Evolutionary conservation across 2,329 filamentous ascomycete genomes (phyloP).

Genomic region (Claviceps digitariae): DNA sequence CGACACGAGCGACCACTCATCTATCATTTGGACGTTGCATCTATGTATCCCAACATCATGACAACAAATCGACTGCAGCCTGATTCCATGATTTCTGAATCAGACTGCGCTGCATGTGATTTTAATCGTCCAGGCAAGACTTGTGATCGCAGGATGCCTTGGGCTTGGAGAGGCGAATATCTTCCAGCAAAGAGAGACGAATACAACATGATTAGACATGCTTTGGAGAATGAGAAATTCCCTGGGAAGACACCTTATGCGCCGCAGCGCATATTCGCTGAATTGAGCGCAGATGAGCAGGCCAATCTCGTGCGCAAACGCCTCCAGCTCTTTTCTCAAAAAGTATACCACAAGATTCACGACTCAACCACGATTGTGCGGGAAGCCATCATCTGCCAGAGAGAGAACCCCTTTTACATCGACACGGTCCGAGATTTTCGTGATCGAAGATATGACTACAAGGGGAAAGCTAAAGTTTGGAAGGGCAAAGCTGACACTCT

Average conservation of each 20-base stretch:
- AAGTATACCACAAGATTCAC: constrained; percentile 98
- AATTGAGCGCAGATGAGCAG: constrained; percentile 72
- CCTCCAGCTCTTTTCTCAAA: constrained; percentile 85
- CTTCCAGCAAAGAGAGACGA: constrained; percentile 91
- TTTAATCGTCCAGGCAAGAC: constrained; percentile 97
- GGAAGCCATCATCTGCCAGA: constrained; percentile 95
- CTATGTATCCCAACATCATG: constrained; percentile 99
- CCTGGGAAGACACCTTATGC: constrained; percentile 63
- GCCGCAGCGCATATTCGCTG: constrained; percentile 62
- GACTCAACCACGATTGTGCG: constrained; percentile 84
- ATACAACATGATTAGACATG: constrained; percentile 96
- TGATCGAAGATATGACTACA: constrained; percentile 96
- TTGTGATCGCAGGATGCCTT: constrained; percentile 85
- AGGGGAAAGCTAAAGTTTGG: constrained; percentile 96
- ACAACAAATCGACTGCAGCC: constrained; percentile 95
- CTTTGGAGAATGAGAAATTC: constrained; percentile 84
- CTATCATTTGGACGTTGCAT: constrained; percentile 95
- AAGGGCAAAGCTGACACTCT: constrained; percentile 87
- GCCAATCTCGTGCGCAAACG: constrained; percentile 70
- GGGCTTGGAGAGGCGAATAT: constrained; percentile 97
- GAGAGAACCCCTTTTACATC: constrained; percentile 97
- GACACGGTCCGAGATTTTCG: constrained; percentile 92
- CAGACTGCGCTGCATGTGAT: constrained; percentile 92
- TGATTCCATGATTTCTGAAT: constrained; percentile 97
- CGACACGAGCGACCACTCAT: constrained; percentile 78